These are phyloP conservation scores for Xylariaceae sp. DNA, from an alignment of 2,329 filamentous ascomycete genomes.

Conservation along the genomic window DNA sequence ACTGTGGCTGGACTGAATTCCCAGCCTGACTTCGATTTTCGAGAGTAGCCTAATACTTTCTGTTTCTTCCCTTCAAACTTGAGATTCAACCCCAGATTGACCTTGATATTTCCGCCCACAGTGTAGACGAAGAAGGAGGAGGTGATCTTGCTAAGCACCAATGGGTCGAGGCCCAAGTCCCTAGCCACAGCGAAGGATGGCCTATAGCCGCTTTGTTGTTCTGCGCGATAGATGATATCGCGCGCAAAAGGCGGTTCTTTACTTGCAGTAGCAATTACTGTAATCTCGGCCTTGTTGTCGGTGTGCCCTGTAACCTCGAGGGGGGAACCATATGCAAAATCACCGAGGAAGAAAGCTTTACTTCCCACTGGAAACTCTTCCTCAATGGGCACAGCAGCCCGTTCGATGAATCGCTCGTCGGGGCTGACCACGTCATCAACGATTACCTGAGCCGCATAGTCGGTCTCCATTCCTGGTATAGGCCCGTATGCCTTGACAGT, in stretches of 20 bases:
- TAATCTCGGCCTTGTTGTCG: constrained; percentile 69
- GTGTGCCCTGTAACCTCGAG: constrained; percentile 74
- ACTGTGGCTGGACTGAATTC: constrained; percentile 88
- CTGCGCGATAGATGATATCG: constrained; percentile 64
- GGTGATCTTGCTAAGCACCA: constrained; percentile 92
- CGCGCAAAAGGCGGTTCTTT: constrained; percentile 79
- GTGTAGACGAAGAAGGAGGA: constrained; percentile 81
- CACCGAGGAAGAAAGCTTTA: constrained; percentile 87
- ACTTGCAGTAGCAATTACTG: constrained; percentile 65
- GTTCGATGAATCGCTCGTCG: constrained; percentile 90
- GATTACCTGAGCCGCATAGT: constrained; percentile 85
- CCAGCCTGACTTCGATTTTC: constrained; percentile 82
- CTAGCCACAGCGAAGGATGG: constrained; percentile 87
- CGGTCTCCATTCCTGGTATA: constrained; percentile 77
- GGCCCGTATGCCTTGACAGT: constrained; percentile 88
- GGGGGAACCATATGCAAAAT: constrained; percentile 86
- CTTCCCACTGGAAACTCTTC: constrained; percentile 84
- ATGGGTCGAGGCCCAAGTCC: constrained; percentile 72
- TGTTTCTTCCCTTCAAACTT: constrained; percentile 95
- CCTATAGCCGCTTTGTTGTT: constrained; percentile 67
- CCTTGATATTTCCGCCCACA: constrained; percentile 66
- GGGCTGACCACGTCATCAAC: constrained; percentile 87
- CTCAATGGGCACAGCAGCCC: constrained; percentile 77
- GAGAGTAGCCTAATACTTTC: constrained; percentile 93
- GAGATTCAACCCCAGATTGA: constrained; percentile 90